Conservation (phyloP, 2,329 filamentous ascomycete species). For the Diaporthe sp. region DNA sequence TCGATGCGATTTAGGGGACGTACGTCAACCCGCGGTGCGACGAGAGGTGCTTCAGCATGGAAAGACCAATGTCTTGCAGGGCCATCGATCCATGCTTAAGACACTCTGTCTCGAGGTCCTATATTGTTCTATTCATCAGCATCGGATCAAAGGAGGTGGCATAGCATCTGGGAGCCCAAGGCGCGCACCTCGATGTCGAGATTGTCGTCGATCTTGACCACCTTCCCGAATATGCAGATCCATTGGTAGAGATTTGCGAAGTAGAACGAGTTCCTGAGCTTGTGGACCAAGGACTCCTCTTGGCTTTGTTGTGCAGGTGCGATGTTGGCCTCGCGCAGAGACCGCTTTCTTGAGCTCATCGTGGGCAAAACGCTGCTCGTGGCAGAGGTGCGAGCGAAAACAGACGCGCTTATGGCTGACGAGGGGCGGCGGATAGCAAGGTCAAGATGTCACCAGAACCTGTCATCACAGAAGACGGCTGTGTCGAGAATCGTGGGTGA, state of each 20-base stretch:
- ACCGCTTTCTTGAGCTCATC: constrained; percentile 63
- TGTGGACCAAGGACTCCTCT: constrained; percentile 66
- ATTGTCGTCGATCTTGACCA: constrained; percentile 89
- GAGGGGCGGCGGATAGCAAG: background rate
- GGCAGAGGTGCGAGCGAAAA: constrained; percentile 11
- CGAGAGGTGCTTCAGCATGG: constrained; percentile 91
- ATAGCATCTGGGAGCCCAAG: constrained; percentile 2
- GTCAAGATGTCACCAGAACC: background rate
- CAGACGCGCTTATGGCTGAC: constrained; percentile 28
- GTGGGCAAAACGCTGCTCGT: constrained; percentile 47
- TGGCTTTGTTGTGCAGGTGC: constrained; percentile 47
- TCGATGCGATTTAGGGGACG: constrained; percentile 52
- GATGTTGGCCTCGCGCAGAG: constrained; percentile 58
- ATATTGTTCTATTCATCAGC: constrained; percentile 28
- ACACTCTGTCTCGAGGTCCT: constrained; percentile 93
- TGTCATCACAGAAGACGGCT: constrained; percentile 20
- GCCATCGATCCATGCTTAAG: constrained; percentile 82
- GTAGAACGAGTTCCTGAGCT: constrained; percentile 92
- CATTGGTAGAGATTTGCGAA: constrained; percentile 96
- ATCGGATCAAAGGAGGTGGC: background rate
- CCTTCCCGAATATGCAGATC: constrained; percentile 90
- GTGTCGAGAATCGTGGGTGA: background rate
- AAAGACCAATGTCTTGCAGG: constrained; percentile 85
- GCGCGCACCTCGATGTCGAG: constrained; percentile 86
- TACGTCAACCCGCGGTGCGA: constrained; percentile 94